These are phyloP conservation scores for Bipolaris victoriae DNA, from an alignment of 2,329 filamentous ascomycete genomes.

Conservation along the genomic window DNA sequence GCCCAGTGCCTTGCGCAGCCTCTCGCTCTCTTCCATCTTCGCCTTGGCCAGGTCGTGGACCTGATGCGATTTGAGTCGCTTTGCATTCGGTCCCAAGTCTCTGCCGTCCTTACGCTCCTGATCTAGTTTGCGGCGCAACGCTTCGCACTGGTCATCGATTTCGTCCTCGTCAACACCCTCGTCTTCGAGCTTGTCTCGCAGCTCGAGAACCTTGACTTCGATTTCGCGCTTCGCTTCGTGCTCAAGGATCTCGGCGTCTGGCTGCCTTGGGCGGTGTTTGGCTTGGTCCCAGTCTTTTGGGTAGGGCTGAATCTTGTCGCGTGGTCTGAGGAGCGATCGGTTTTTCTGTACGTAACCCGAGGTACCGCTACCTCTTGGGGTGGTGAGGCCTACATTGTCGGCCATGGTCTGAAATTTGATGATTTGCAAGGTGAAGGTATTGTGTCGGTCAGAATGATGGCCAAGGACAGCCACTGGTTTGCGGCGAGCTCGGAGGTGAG, in stretches of 20 bases:
- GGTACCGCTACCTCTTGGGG: slow-evolving; percentile 91
- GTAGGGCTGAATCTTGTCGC: slow-evolving; percentile 81
- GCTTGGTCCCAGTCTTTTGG: slow-evolving; percentile 71
- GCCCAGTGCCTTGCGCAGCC: slow-evolving; percentile 81
- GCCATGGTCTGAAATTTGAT: slow-evolving; percentile 68
- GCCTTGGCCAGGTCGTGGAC: slow-evolving; percentile 95
- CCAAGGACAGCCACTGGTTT: background rate
- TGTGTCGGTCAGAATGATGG: background rate
- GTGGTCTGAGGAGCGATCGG: slow-evolving; percentile 82
- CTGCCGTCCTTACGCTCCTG: slow-evolving; percentile 51
- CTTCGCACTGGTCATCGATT: slow-evolving; percentile 78
- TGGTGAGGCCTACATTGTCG: slow-evolving; percentile 94
- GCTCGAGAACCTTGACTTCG: slow-evolving; percentile 90
- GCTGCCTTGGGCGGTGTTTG: slow-evolving; percentile 79
- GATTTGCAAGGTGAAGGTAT: background rate
- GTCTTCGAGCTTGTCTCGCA: slow-evolving; percentile 90
- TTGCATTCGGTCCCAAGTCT: slow-evolving; percentile 49
- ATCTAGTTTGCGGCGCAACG: slow-evolving; percentile 67
- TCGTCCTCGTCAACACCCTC: slow-evolving; percentile 87
- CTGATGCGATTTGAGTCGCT: slow-evolving; percentile 84
- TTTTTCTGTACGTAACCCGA: slow-evolving; percentile 98
- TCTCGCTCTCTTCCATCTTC: slow-evolving; percentile 94
- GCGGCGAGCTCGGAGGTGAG: slow-evolving; percentile 35
- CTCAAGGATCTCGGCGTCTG: slow-evolving; percentile 90
- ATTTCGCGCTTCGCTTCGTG: slow-evolving; percentile 91